These are phyloP conservation scores for Phialophora verrucosa DNA, from an alignment of 2,329 filamentous ascomycete genomes.

Conservation along the genomic window DNA sequence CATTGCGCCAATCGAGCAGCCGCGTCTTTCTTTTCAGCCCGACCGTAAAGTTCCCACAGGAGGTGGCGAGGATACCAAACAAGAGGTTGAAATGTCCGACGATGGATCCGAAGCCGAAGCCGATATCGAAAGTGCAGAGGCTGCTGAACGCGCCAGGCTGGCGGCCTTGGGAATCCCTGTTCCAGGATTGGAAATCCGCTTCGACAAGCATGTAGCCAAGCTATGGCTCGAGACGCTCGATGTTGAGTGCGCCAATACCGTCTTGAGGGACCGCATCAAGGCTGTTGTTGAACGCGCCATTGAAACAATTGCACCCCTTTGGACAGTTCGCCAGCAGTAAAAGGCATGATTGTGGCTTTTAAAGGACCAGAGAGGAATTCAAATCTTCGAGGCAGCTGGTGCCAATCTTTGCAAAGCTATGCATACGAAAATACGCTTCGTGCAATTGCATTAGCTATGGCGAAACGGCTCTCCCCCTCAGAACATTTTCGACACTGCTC, in stretches of 20 bases:
- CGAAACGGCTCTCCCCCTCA: too few species aligned
- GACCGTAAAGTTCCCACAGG: slow-evolving; percentile 42
- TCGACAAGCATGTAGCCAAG: slow-evolving; percentile 84
- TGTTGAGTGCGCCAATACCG: slow-evolving; percentile 80
- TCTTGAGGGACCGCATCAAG: slow-evolving; percentile 81
- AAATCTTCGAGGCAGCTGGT: not conserved
- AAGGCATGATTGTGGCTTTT: slow-evolving; percentile 10
- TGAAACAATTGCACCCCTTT: slow-evolving; percentile 80
- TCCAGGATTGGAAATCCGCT: slow-evolving; percentile 82
- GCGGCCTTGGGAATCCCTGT: slow-evolving; percentile 87
- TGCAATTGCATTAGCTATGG: not conserved
- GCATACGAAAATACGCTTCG: not conserved
- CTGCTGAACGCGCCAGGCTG: slow-evolving; percentile 74
- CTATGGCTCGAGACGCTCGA: slow-evolving; percentile 93
- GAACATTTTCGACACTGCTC: not conserved
- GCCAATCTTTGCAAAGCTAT: not conserved
- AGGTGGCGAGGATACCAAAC: not conserved
- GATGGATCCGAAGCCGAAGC: slow-evolving; percentile 52
- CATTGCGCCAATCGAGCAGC: slow-evolving; percentile 75
- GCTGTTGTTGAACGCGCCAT: slow-evolving; percentile 89
- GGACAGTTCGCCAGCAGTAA: slow-evolving; percentile 41
- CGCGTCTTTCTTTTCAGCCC: slow-evolving; percentile 50
- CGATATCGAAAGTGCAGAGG: slow-evolving; percentile 61
- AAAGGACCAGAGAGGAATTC: not conserved
- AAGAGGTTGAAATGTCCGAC: slow-evolving; percentile 21